Conservation (phyloP, 2,329 filamentous ascomycete species). For the Diplodia intermedia region DNA sequence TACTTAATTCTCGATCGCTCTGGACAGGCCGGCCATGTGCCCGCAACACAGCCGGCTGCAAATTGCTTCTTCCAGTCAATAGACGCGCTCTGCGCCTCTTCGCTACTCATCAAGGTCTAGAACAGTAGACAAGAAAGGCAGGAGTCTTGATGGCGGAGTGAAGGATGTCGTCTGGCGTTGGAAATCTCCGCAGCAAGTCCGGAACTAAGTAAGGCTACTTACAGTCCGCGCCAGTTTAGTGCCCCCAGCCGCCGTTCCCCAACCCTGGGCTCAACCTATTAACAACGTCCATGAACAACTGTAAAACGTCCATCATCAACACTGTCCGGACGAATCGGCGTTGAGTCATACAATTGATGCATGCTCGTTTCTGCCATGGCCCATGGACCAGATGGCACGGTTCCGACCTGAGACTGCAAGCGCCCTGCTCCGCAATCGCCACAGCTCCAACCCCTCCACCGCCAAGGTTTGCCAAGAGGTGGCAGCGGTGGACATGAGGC, state of each 20-base stretch:
- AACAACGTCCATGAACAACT: not conserved
- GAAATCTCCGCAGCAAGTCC: not conserved
- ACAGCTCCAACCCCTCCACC: not conserved
- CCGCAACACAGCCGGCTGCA: not conserved
- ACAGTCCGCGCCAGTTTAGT: not conserved
- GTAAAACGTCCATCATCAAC: not conserved
- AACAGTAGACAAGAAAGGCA: not conserved
- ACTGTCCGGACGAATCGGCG: not conserved
- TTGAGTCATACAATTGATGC: not conserved
- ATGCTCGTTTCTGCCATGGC: not conserved
- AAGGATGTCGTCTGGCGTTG: not conserved
- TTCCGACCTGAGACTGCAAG: not conserved
- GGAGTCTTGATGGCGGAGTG: not conserved
- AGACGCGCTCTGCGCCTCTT: not conserved
- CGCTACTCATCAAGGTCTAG: not conserved
- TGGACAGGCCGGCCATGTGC: not conserved
- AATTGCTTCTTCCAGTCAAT: not conserved
- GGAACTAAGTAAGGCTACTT: not conserved
- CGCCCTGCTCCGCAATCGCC: not conserved
- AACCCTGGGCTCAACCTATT: not conserved
- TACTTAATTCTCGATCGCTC: not conserved
- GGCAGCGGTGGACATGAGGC: not conserved
- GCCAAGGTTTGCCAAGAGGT: not conserved
- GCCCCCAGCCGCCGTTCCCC: not conserved
- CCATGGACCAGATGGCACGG: not conserved